Evolutionary conservation across 2,329 filamentous ascomycete genomes (phyloP), one percentile per base, ranked within the genome.

Genomic region (Hirsutella thompsonii): DNA sequence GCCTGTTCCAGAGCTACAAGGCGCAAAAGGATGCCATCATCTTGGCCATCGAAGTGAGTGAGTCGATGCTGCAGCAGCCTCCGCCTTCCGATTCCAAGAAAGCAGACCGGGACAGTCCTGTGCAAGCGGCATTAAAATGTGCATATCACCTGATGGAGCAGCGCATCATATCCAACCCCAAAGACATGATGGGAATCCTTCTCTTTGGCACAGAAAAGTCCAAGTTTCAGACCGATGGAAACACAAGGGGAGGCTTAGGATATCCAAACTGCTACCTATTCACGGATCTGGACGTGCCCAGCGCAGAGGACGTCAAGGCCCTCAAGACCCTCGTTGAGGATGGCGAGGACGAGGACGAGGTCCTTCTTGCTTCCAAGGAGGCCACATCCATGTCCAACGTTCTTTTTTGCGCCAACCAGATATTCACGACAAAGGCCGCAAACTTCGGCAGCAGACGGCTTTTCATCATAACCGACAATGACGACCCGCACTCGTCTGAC

Each of bases 71-170:
- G 47, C 66, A 67, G 49, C 66, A 67, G 34, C 85, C 85, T 19
- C 72, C 77, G 3, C 64, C 70, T 3, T 71, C 71, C 6, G 70
- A 75, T 45, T 74, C 79, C 39, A 94, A 85, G 62, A 90, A 88
- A 58, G 76, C 79, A 35, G 82, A 85, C 48, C 78, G 70, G 43
- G 85, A 90, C 53, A 89, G 83, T 36, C 79, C 90, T 4, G 71
- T 87, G 1, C 72, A 81, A 40, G 89, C 90, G 14, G 89, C 92
- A 4, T 64, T 98, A 38, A 94, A 94, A 69, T 95, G 87, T 53
- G 92, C 90, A 43, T 94, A 94, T 55, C 79, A 87, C 55, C 70
- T 98, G 40, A 95, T 98, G 86, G 87, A 96, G 63, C 90, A 96
- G 64, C 86, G 92, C 52, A 96, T 98, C 60, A 96, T 98, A 52